A percentile compares a stretch with the other conserved stretches of the same genome.
phyloP scores from a whole-genome alignment of 2,329 filamentous ascomycete genomes.

The Cadophora malorum region DNA sequence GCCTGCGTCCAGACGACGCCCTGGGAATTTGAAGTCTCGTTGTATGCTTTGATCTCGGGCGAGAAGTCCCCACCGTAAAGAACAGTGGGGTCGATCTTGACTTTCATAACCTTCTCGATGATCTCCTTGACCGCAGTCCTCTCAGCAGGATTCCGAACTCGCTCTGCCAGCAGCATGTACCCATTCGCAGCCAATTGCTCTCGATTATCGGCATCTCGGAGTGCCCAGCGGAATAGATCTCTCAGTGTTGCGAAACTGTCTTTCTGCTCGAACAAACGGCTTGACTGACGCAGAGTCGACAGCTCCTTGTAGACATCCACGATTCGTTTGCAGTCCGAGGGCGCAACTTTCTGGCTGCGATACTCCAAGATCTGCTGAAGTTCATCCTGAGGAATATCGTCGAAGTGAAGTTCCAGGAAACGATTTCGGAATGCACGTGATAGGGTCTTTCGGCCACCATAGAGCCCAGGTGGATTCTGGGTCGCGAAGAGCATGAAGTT shows the following conservation, averaged over 20 bases:
- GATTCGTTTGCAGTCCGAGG: constrained; percentile 89
- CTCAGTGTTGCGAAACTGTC: constrained; percentile 95
- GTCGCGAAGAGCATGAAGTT: constrained; percentile 99
- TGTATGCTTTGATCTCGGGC: constrained; percentile 60
- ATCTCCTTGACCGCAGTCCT: constrained; percentile 82
- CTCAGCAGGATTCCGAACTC: constrained; percentile 91
- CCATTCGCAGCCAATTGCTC: constrained; percentile 91
- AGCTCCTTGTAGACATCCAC: constrained; percentile 94
- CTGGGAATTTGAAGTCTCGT: constrained; percentile 57
- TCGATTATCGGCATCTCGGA: constrained; percentile 81
- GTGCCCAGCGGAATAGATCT: constrained; percentile 95
- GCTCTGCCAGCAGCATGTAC: constrained; percentile 94
- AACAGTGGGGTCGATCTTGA: constrained; percentile 74
- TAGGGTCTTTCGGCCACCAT: constrained; percentile 91
- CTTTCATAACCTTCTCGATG: constrained; percentile 90
- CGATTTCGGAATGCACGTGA: constrained; percentile 96
- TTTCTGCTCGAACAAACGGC: constrained; percentile 92
- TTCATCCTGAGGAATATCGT: constrained; percentile 96
- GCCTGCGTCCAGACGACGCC: constrained; percentile 92
- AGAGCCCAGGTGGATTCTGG: constrained; percentile 94
- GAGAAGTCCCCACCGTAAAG: constrained; percentile 72
- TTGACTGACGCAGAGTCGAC: constrained; percentile 87
- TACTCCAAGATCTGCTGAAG: constrained; percentile 89
- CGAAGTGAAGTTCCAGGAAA: constrained; percentile 96
- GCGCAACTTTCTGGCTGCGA: constrained; percentile 83